phyloP scores from a whole-genome alignment of 176 grass and related monocot genomes.

The Carex cristatella region DNA sequence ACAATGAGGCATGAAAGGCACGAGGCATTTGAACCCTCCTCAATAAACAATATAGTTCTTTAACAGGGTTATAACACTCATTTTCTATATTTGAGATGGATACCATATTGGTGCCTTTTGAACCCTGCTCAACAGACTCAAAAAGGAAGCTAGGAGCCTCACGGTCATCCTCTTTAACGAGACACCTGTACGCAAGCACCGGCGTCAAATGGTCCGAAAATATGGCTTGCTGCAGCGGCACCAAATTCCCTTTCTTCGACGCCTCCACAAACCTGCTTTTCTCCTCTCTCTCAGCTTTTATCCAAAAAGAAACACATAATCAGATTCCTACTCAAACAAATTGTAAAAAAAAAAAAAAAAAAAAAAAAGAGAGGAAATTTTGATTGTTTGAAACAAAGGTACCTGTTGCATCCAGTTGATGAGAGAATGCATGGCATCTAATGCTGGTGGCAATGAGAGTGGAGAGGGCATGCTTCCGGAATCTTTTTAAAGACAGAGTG shows the following conservation, averaged over 20 bases:
- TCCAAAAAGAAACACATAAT: background rate
- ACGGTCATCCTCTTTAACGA: conserved; percentile 78
- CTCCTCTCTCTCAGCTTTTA: conserved; percentile 56
- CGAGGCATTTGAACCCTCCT: too few species aligned
- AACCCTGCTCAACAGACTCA: conserved; percentile 86
- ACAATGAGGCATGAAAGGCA: too few species aligned
- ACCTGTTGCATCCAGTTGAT: conserved; percentile 7
- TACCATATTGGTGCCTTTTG: conserved; percentile 77
- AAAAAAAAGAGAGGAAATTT: background rate
- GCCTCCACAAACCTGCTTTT: conserved; percentile 33
- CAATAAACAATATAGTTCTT: background rate
- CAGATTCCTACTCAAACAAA: background rate
- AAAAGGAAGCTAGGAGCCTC: conserved; percentile 95
- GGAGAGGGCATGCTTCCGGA: background rate
- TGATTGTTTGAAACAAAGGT: background rate
- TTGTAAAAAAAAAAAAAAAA: background rate
- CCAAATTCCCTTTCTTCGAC: conserved; percentile 49
- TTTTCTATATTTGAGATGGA: background rate
- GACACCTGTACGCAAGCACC: conserved; percentile 83
- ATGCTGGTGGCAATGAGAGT: background rate
- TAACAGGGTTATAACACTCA: background rate
- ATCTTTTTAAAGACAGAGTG: background rate
- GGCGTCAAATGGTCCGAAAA: conserved; percentile 85
- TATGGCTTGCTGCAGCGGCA: conserved; percentile 66
- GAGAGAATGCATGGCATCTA: background rate